These are phyloP conservation scores for Suhomyces yuchorum DNA, from an alignment of 1,139 yeast species.

Conservation along the genomic window DNA sequence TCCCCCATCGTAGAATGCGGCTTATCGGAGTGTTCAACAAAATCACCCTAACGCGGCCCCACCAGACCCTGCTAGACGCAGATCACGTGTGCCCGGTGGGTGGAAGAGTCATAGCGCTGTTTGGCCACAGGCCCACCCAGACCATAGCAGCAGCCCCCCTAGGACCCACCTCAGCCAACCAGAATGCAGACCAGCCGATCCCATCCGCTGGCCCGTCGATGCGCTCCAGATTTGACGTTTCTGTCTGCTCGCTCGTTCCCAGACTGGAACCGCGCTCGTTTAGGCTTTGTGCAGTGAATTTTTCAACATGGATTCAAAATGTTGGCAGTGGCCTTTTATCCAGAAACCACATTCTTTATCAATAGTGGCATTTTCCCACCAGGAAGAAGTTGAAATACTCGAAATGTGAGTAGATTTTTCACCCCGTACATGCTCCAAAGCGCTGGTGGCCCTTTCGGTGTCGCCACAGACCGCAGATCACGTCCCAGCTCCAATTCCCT, in stretches of 20 bases:
- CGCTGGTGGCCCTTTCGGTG: background rate
- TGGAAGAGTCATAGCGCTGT: too few species aligned
- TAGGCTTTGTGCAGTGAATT: constrained; percentile 11
- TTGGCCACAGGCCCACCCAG: too few species aligned
- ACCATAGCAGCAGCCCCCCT: too few species aligned
- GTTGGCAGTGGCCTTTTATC: constrained; percentile 9
- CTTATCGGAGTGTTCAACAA: constrained; percentile 13
- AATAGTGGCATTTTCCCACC: constrained; percentile 4
- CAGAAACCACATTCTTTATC: constrained; percentile 8
- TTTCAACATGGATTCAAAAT: constrained; percentile 12
- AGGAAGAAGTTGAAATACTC: constrained; percentile 4
- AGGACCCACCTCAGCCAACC: too few species aligned
- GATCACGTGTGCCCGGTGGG: too few species aligned
- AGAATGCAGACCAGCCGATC: too few species aligned
- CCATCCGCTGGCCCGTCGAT: too few species aligned
- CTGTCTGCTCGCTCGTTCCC: background rate
- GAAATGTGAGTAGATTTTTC: constrained; percentile 8
- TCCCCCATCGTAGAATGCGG: constrained; percentile 3
- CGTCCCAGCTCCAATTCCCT: background rate
- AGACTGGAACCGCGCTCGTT: constrained; percentile 9
- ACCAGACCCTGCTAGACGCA: background rate
- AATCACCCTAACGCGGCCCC: background rate
- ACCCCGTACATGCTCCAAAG: background rate
- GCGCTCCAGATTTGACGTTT: background rate
- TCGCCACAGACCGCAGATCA: background rate